Conservation (phyloP, 2,329 filamentous ascomycete genomes). For the Xylariomycetidae sp. region DNA sequence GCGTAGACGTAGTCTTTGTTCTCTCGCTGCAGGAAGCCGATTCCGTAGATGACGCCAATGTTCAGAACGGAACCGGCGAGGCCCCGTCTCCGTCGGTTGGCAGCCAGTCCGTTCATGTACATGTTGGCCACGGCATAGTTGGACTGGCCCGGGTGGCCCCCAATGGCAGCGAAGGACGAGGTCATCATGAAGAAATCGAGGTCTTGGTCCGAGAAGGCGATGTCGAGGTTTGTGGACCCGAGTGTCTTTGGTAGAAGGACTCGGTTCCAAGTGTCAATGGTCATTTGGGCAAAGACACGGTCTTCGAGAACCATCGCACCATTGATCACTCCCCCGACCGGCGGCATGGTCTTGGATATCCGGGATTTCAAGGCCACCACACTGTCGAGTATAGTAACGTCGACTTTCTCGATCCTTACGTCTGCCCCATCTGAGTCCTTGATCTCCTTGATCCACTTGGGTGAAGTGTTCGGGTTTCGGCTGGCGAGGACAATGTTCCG, state of each 20-base stretch:
- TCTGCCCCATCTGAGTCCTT: constrained; percentile 10
- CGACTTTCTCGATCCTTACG: constrained; percentile 20
- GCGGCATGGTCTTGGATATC: constrained; percentile 18
- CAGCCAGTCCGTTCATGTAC: constrained; percentile 40
- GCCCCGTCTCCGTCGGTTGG: constrained; percentile 28
- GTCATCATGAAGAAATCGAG: constrained; percentile 43
- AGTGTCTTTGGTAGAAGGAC: constrained; percentile 35
- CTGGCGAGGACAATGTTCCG: constrained; percentile 34
- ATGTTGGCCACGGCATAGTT: constrained; percentile 42
- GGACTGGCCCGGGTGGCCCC: constrained; percentile 37
- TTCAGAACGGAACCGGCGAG: constrained; percentile 34
- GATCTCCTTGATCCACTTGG: constrained; percentile 29
- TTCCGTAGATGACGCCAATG: constrained; percentile 40
- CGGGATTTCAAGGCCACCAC: constrained; percentile 23
- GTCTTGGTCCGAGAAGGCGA: constrained; percentile 21
- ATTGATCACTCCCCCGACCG: constrained; percentile 35
- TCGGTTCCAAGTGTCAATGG: constrained; percentile 28
- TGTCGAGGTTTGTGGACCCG: constrained; percentile 34
- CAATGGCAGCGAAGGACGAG: constrained; percentile 37
- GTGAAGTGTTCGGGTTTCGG: constrained; percentile 26
- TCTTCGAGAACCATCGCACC: constrained; percentile 41
- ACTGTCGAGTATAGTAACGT: constrained; percentile 20
- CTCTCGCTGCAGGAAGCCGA: constrained; percentile 37
- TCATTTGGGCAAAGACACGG: constrained; percentile 35
- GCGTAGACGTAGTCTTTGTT: constrained; percentile 32